These are phyloP conservation scores for Erysimum cheiranthoides DNA, from an alignment of 345 rosid species.

Conservation along the genomic window DNA sequence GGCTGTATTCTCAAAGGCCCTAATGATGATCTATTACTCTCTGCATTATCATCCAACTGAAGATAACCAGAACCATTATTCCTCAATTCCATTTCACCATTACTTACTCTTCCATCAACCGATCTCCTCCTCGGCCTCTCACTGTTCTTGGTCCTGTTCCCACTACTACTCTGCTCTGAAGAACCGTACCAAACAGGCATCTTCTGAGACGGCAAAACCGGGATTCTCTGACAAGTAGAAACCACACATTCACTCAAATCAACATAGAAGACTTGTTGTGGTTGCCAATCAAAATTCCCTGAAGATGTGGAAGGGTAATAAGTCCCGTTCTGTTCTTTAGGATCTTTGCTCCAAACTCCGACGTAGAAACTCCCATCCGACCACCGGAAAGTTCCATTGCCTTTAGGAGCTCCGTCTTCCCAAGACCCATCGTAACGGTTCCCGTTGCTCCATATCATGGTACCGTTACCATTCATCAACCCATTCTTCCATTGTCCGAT, in stretches of 20 bases:
- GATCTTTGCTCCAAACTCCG: slow-evolving; percentile 90
- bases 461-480: slow-evolving; percentile 76
- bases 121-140: slow-evolving; percentile 65
- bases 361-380: slow-evolving; percentile 80
- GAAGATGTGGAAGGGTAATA: slow-evolving; percentile 71
- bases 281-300: slow-evolving; percentile 78
- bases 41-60: slow-evolving; percentile 53
- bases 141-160: slow-evolving; percentile 45
- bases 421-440: slow-evolving; percentile 91
- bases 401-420: slow-evolving; percentile 89
- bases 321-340: slow-evolving; percentile 78
- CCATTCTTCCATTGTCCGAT: slow-evolving; percentile 89
- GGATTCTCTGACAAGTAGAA: slow-evolving; percentile 62
- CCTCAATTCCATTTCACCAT: slow-evolving; percentile 51
- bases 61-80: slow-evolving; percentile 54
- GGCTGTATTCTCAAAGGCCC: slow-evolving; percentile 57
- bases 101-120: slow-evolving; percentile 69
- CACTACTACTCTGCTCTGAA: slow-evolving; percentile 47
- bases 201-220: slow-evolving; percentile 85
- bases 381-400: slow-evolving; percentile 84
- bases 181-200: slow-evolving; percentile 64
- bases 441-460: slow-evolving; percentile 82
- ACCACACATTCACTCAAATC: slow-evolving; percentile 70
- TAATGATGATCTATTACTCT: slow-evolving; percentile 41
- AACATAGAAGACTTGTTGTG: slow-evolving; percentile 64